Percentiles rank a stretch among this genome's conserved stretches.
Conservation (phyloP, 2,329 filamentous ascomycete species). For the Diaporthe eres region DNA sequence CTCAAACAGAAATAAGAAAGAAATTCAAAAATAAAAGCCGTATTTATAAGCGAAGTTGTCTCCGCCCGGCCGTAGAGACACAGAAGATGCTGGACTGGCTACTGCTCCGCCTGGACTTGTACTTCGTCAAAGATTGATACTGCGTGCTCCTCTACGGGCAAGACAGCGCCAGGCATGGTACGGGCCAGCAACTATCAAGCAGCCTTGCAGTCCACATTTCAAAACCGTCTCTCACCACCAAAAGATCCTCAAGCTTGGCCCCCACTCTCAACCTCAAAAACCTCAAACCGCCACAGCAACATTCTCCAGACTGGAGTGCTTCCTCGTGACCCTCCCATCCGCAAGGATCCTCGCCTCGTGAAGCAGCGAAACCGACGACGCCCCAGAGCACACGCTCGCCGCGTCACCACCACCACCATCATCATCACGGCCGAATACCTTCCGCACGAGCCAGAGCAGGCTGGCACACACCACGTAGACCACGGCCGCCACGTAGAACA, state of each 20-base stretch:
- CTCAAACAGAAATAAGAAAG: no score
- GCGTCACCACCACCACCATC: not conserved
- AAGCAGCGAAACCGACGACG: not conserved
- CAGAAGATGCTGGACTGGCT: not conserved
- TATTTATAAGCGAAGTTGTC: no score
- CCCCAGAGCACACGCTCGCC: slow-evolving; percentile 7
- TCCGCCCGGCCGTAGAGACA: not conserved
- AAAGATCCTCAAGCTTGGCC: no score
- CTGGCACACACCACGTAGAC: slow-evolving; percentile 20
- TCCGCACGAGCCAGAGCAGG: slow-evolving; percentile 20
- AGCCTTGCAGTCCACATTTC: not conserved
- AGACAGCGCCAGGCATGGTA: not conserved
- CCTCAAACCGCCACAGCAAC: slow-evolving; percentile 12
- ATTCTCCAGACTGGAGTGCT: slow-evolving; percentile 28
- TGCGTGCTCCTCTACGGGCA: no score
- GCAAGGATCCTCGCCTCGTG: slow-evolving; percentile 32
- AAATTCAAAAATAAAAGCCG: not conserved
- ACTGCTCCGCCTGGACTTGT: not conserved
- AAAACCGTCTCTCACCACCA: slow-evolving; percentile 44
- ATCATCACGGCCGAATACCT: not conserved
- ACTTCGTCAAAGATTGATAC: not conserved
- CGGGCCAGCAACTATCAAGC: not conserved
- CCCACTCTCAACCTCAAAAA: not conserved
- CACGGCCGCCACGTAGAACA: slow-evolving; percentile 33
- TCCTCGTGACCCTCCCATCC: slow-evolving; percentile 26